Evolutionary conservation across 225 moss, liverwort and hornwort genomes (phyloP), one percentile per base, ranked within the genome.

Genomic region (Polytrichum commune): DNA sequence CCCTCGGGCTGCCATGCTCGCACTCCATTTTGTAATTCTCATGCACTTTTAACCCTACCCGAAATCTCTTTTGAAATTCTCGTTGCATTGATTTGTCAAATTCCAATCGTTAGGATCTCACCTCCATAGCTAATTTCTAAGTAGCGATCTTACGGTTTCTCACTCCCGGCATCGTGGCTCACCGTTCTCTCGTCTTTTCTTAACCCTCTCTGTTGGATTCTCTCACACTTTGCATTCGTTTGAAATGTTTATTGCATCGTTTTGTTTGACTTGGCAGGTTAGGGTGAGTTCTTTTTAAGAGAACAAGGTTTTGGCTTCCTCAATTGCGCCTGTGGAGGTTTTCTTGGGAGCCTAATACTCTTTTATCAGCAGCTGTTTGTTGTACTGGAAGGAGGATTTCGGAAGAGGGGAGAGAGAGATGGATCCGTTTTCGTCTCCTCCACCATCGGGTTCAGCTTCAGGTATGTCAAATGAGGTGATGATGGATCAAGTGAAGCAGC

Each of bases 401-500:
- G 53, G 26, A 6, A 64, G 60, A 61, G 62, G 63, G 71, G 53
- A 16, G 35, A 24, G 68, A 26, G 26, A 7, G 29, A 90, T 93
- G 89, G 89, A 76, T 73, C 78, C 83, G 9, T 92, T 96, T 78
- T 78, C 89, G 68, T 87, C 90, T 32, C 53, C 90, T 25, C 53
- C 83, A 53, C 63, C 83, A 24, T 80, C 88, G 29, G 76, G 75
- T 63, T 82, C 92, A 65, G 88, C 89, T 33, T 74, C 72, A 60
- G 90, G 84, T 68, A 73, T 84, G 4, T 92, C 92, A 1, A 91
- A 77, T 70, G 94, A 93, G 75, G 58, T 71, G 61, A 78, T 98
- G 86, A 98, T 98, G 92, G 94, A 87, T 55, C 88, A 94, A 79
- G 72, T 98, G 76, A 95, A 98, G 80, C 92, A 92, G 78, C 92